Conservation (phyloP, 805 yeast species). For the Monosporozyma yasuniensis region DNA sequence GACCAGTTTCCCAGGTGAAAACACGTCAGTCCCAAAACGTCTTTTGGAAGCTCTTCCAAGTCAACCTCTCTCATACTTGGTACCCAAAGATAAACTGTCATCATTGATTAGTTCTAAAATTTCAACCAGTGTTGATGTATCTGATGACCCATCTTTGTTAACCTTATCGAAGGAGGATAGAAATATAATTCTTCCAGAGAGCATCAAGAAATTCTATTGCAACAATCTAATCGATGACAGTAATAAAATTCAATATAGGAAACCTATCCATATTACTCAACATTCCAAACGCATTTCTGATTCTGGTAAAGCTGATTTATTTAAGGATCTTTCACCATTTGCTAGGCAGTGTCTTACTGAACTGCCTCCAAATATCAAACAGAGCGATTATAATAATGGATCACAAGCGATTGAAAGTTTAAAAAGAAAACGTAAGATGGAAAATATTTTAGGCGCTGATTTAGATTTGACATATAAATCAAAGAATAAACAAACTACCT, state of each 20-base stretch:
- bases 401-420: background rate
- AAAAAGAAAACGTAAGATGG: conserved; percentile 5
- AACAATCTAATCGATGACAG: background rate
- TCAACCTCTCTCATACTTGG: conserved; percentile 22
- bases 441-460: conserved; percentile 3
- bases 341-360: conserved; percentile 13
- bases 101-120: conserved; percentile 3
- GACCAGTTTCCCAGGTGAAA: conserved; percentile 26
- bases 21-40: conserved; percentile 20
- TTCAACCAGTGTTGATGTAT: background rate
- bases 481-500: conserved; percentile 12
- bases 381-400: background rate
- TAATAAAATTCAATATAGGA: conserved; percentile 10
- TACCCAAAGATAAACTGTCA: conserved; percentile 24
- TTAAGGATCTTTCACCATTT: conserved; percentile 18
- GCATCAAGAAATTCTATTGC: conserved; percentile 1
- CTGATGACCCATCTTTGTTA: background rate
- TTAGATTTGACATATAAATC: conserved; percentile 1
- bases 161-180: background rate
- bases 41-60: conserved; percentile 18
- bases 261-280: conserved; percentile 10
- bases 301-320: conserved; percentile 4
- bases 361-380: background rate
- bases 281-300: background rate
- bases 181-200: background rate